Percentiles rank a stretch among this genome's conserved stretches.
Evolutionary conservation across 2,329 filamentous ascomycete species (phyloP).

Genomic region (Ophiocordyceps robertsii): DNA sequence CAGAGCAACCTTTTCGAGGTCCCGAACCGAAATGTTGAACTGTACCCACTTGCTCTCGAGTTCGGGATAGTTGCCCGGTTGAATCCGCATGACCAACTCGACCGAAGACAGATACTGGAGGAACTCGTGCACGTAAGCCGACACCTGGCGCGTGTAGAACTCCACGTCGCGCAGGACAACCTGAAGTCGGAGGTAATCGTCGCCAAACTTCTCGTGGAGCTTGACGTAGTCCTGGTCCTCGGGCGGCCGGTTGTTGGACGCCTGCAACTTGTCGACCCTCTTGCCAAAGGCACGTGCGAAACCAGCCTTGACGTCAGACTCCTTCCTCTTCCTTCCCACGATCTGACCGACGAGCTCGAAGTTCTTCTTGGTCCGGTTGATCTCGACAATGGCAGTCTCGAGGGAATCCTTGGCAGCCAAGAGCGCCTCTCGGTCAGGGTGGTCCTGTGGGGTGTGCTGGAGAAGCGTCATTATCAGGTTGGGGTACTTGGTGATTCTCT

Average conservation of each 20-base stretch:
- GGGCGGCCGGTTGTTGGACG: constrained; percentile 44
- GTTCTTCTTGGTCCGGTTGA: constrained; percentile 92
- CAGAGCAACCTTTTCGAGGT: constrained; percentile 70
- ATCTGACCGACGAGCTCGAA: constrained; percentile 86
- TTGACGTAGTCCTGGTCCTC: constrained; percentile 75
- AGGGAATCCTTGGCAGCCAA: constrained; percentile 35
- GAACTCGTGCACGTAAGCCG: constrained; percentile 69
- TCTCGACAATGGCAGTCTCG: constrained; percentile 63
- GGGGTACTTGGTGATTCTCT: constrained; percentile 87
- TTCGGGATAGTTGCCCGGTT: constrained; percentile 64
- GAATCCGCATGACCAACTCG: constrained; percentile 63
- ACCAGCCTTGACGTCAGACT: constrained; percentile 74
- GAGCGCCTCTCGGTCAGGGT: constrained; percentile 66
- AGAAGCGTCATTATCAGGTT: constrained; percentile 71
- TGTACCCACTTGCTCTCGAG: constrained; percentile 89
- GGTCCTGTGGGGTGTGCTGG: constrained; percentile 64
- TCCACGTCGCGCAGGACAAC: constrained; percentile 91
- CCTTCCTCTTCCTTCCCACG: constrained; percentile 71
- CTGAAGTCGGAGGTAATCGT: constrained; percentile 84
- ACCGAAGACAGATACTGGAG: constrained; percentile 69
- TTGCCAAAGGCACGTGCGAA: constrained; percentile 84
- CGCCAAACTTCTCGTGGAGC: constrained; percentile 74
- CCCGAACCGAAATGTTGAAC: constrained; percentile 76
- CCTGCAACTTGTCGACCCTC: constrained; percentile 69
- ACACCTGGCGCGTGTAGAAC: constrained; percentile 72